Base-by-base conservation (phyloP, 306 rosid species). In the Astragalus membranaceus region DNA sequence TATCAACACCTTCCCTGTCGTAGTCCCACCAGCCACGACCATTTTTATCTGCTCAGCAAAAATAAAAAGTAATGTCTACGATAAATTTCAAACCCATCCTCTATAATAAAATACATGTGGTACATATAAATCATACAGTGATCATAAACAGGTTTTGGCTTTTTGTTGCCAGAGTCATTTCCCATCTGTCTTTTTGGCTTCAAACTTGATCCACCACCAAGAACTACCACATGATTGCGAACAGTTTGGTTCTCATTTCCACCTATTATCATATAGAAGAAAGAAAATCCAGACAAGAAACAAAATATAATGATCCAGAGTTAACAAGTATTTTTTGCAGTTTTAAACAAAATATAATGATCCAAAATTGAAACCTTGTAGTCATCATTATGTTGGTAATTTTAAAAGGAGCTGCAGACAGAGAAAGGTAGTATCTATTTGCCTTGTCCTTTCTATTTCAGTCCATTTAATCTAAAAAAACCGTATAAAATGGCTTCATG, bases 11-110 rank as follows among this genome's bases (percentile, higher is more conserved):
- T 77, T 90, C 98, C 97, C 85, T 88, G 79, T 88, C 75, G 55
- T 76, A 57, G 82, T 90, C 96, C 98, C 98, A 93, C 90, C 91
- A 90, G 46, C 98, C 98, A 11, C 82, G 10, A n/a, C 98, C 98
- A 72, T 89, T 87, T 62, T 85, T 87, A 85, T 93, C 96, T 93
- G 87, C 55, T 10, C 70, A 20, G 55, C 0, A 56, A 75, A 50
- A 67, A 46, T 43, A 44, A 54, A 67, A 1, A 55, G 65, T 68
- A 49, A 75, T 64, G 54, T 51, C 14, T 37, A 32, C 4, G 10
- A 32, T 16, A 78, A 20, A 16, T 67, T 54, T 52, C 69, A 36
- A 42, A 73, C 10, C 4, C 16, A 23, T 49, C 16, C 26, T 16
- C 49, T 54, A 30, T 9, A 14, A 46, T 43, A 52, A 42, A 73